Evolutionary conservation across 805 yeast genomes (phyloP), one percentile per base, ranked within the genome.

Genomic region (Monosporozyma yasuniensis): DNA sequence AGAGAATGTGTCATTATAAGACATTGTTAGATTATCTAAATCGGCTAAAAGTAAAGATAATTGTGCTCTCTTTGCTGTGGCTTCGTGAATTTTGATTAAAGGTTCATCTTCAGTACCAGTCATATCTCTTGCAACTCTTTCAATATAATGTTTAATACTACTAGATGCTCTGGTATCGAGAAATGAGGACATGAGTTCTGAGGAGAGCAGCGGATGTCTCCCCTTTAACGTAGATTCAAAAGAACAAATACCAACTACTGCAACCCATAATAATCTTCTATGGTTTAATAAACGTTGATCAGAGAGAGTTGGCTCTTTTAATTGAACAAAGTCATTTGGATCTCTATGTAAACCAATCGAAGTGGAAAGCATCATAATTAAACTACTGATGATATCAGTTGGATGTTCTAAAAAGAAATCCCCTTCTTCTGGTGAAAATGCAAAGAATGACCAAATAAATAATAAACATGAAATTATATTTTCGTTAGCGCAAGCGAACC

Each of bases 381-480:
- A 44, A 25, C 68, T 63, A n/a, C 58, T 53, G 2, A 66, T 54
- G 12, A 63, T 57, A 52, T 63, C 69, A 1, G 70, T 64, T 18
- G 70, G 68, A 39, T 64, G 66, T 35, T 58, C 68, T 32, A 59
- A 50, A 47, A 64, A 62, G 23, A 61, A 60, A 52, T 66, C 69
- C 22, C 67, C 66, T 51, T 64, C 64, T 44, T 66, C 69, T 1
- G 70, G 69, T 1, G 70, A 61, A 47, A 63, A 59, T 11, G 59
- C 67, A 32, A 60, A 60, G 41, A 59, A 61, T 12, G 66, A 53
- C 70, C 70, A 66, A 28, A 64, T 56, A 44, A 62, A 66, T 42
- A 63, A 53, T 32, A 62, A 50, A 46, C 64, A 66, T 9, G 61
- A 57, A 18, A 61, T 51, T 19, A 57, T 59, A 43, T 60, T 66